phyloP scores from a whole-genome alignment of 495 filamentous ascomycete species.

The Trichoderma asperelloides region DNA sequence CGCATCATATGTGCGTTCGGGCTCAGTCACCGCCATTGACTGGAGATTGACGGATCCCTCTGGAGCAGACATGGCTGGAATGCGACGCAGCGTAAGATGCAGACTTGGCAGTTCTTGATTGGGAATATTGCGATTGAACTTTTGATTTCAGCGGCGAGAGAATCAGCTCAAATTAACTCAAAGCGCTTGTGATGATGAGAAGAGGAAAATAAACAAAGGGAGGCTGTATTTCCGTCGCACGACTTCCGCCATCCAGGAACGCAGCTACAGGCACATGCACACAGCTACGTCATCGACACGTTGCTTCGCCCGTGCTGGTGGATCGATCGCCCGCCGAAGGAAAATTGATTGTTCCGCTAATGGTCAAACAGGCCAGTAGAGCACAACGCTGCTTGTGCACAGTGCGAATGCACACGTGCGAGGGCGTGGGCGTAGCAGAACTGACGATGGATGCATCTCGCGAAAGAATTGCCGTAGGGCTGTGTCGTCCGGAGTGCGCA shows the following conservation, averaged over 20 bases:
- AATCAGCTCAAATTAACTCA: not conserved
- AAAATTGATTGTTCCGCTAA: not conserved
- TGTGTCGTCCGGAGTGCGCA: not conserved
- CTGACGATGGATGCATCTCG: not conserved
- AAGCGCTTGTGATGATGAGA: not conserved
- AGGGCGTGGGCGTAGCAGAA: not conserved
- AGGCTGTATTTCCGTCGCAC: not conserved
- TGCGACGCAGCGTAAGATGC: not conserved
- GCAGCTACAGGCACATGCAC: not conserved
- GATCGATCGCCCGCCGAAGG: not conserved
- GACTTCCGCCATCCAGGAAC: not conserved
- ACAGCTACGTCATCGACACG: not conserved
- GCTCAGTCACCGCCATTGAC: conserved; percentile 9
- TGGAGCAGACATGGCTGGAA: not conserved
- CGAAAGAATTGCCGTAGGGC: not conserved
- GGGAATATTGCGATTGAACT: not conserved
- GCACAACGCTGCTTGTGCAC: not conserved
- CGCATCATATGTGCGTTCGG: not conserved
- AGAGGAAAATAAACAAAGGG: not conserved
- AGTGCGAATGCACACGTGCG: too few relatives aligned
- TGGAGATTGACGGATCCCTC: not conserved
- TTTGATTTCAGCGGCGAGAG: not conserved
- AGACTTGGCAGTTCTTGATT: not conserved
- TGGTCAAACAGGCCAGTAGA: too few relatives aligned
- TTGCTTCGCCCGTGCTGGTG: not conserved